Base-by-base conservation (phyloP, 495 filamentous ascomycete genomes). In the Pseudevernia furfuracea region DNA sequence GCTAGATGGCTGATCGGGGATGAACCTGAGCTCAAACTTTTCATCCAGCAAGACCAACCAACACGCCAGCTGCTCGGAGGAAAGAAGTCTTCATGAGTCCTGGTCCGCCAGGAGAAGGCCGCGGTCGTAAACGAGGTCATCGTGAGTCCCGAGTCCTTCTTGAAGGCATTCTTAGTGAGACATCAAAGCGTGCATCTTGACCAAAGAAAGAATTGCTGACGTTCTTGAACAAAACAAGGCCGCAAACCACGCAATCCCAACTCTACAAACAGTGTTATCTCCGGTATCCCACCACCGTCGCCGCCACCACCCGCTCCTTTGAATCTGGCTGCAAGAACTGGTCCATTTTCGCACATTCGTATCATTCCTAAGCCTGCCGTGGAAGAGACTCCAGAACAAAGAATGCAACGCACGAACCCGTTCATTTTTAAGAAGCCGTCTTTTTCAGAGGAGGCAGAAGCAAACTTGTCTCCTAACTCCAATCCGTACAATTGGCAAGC, bases 401-500 rank as follows among this genome's bases (percentile, higher is more conserved):
- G 30, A 34, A 55, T 21, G 52, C 52, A 34, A 55, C 14, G 52
- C 14, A 55, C 30, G 17, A 34, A 55, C 8, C 30, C 52, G 5
- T 55, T 55, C 30, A 34, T 7, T 0, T 55, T 55, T n/a, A 34
- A 55, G 17, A 55, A 55, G 21, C 6, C 17, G 52, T 55, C 52
- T 34, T 34, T 55, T 21, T 55, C 52, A 55, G 52, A 55, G 52
- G 52, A 55, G 11, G 52, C 52, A 55, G 52, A 55, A 32, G 52
- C 52, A 34, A 34, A 23, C 2, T 21, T 55, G 28, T 53, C 28
- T 17, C 17, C 49, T 53, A 1, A 25, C 52, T 4, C 52, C 52
- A 32, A 34, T 7, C 52, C 52, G 52, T 55, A 55, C 52, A 55
- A 34, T 34, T 34, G 52, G 52, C 52, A 55, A 55, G 52, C 14